Base-by-base conservation (phyloP, 176 grass and related monocot species). In the Eragrostis curvula region DNA sequence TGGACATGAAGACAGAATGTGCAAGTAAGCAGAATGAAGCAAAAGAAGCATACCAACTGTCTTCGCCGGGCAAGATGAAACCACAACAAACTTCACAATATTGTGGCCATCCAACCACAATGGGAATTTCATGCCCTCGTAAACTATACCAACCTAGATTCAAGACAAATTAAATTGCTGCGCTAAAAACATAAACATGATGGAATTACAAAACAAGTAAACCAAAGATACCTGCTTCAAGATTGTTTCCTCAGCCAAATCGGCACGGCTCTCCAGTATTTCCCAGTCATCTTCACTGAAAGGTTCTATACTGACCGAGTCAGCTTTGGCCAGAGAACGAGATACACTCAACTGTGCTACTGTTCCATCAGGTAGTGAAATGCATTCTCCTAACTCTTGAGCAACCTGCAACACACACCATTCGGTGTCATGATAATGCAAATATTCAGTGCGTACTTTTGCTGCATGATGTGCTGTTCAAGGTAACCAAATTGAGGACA, bases 51-150 rank as follows among this genome's bases (percentile, higher is more conserved):
- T 89, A 94, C 92, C 92, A 79, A 89, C 77, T 65, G 84, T 84
- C 83, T 98, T 95, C 36, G 88, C 86, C 25, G 88, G 96, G 74
- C 47, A 85, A 56, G 84, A 89, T 73, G 92, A 95, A 68, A 85
- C 44, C 18, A 98, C 92, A 76, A 95, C 58, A 77, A 98, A 93
- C 79, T 98, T 91, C 65, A 98, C 92, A 76, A 95, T 84, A 83
- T 91, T 92, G 88, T 95, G 96, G 21, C 87, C 87, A 76, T 95
- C 91, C 81, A 98, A 85, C 90, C 92, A 93, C 75, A 98, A 86
- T 27, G 96, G 96, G 51, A 98, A 98, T 91, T 91, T 95, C 90
- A 98, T 98, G 28, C 92, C 92, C 67, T 93, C 90, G 5, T 95
- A 91, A 85, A 98, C 75, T 23, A 98, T 77, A 45, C 96, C 92